Percentiles rank a stretch among this genome's conserved stretches.
Evolutionary conservation across 2,329 filamentous ascomycete species (phyloP).

Genomic region (Albifimbria verrucaria): DNA sequence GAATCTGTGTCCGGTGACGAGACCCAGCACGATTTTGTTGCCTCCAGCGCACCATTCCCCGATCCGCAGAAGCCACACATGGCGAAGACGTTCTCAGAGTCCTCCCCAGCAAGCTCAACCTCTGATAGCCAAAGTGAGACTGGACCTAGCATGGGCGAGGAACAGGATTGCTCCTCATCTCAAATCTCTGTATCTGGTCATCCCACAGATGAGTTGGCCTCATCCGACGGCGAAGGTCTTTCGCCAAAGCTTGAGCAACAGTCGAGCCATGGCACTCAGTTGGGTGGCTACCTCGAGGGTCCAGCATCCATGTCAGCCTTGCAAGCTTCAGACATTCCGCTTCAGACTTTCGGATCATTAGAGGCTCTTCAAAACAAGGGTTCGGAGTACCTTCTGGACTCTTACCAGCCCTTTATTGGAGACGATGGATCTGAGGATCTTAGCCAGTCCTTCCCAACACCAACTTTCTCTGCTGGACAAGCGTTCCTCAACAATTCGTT

Average conservation of each 20-base stretch:
- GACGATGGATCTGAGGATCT: background rate
- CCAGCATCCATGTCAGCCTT: background rate
- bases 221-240: background rate
- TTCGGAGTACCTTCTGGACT: background rate
- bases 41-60: constrained; percentile 38
- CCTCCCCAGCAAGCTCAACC: constrained; percentile 13
- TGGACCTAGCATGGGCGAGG: background rate
- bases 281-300: background rate
- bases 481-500: constrained; percentile 3
- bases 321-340: background rate
- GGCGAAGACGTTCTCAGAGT: constrained; percentile 6
- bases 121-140: constrained; percentile 5
- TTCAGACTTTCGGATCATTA: background rate
- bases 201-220: background rate
- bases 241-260: background rate
- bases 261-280: background rate
- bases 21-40: constrained; percentile 32
- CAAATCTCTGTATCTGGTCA: background rate
- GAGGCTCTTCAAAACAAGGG: background rate
- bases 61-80: constrained; percentile 17
- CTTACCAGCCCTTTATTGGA: background rate
- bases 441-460: background rate
- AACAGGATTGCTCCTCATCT: background rate
- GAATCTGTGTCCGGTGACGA: constrained; percentile 23
- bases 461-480: background rate